These are phyloP conservation scores for Globisporangium sylvaticum DNA, from an alignment of 352 stramenopile species.

Conservation along the genomic window DNA sequence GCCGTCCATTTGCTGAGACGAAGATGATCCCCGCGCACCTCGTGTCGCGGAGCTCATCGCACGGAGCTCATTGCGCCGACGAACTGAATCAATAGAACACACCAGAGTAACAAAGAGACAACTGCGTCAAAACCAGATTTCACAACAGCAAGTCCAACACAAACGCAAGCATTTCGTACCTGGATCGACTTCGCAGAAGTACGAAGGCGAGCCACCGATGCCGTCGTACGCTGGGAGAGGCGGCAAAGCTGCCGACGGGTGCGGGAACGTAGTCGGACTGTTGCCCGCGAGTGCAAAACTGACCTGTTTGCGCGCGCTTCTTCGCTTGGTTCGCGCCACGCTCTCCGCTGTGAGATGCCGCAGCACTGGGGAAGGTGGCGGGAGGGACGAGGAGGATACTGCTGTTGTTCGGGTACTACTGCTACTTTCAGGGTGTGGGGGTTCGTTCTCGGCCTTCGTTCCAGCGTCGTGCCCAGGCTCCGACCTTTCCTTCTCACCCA, in stretches of 20 bases:
- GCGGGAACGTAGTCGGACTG: slow-evolving; percentile 16
- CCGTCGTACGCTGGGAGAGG: slow-evolving; percentile 78
- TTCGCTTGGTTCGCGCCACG: slow-evolving; percentile 1
- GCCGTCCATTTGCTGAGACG: background rate
- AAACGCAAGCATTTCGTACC: background rate
- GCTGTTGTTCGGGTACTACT: background rate
- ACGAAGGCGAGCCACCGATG: slow-evolving; percentile 72
- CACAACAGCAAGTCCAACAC: background rate
- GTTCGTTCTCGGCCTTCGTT: background rate
- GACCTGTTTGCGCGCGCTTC: slow-evolving; percentile 17
- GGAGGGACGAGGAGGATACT: background rate
- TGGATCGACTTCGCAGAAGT: slow-evolving; percentile 58
- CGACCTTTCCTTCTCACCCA: background rate
- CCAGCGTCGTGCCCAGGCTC: background rate
- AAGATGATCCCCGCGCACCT: background rate
- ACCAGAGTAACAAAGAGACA: background rate
- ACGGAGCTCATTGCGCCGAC: slow-evolving; percentile 10
- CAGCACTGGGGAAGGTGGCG: slow-evolving; percentile 1
- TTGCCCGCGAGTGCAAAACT: slow-evolving; percentile 16
- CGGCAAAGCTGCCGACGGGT: slow-evolving; percentile 38
- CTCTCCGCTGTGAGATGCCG: background rate
- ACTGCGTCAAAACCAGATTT: background rate
- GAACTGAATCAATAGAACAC: background rate
- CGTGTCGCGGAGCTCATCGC: background rate
- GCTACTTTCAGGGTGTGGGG: background rate